Conservation (phyloP, 768 basidiomycete genomes). For the Dioszegia crocea region DNA sequence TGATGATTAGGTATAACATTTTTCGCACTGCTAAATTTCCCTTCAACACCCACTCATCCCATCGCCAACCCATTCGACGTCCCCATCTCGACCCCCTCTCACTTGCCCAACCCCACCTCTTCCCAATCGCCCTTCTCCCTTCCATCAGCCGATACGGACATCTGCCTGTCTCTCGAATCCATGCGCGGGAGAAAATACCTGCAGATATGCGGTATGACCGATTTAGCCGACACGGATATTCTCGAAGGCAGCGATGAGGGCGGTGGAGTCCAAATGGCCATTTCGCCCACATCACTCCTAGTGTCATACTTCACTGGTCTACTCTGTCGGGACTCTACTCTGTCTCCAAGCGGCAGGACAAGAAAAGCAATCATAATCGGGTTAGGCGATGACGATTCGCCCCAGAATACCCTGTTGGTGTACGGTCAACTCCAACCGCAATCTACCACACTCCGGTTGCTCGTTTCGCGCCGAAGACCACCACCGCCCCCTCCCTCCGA, state of each 20-base stretch:
- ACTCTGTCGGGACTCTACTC: slow-evolving; percentile 23
- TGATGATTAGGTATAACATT: slow-evolving; percentile 35
- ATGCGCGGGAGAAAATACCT: slow-evolving; percentile 46
- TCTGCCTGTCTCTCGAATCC: slow-evolving; percentile 47
- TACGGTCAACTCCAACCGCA: slow-evolving; percentile 38
- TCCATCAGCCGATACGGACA: slow-evolving; percentile 38
- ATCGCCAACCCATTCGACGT: slow-evolving; percentile 39
- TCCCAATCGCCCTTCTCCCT: slow-evolving; percentile 32
- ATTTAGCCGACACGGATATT: slow-evolving; percentile 32
- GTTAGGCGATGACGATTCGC: slow-evolving; percentile 44
- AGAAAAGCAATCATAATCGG: slow-evolving; percentile 37
- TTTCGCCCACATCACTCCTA: slow-evolving; percentile 29
- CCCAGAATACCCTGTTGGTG: slow-evolving; percentile 50
- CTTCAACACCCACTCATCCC: slow-evolving; percentile 22
- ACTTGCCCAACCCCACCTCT: neutral
- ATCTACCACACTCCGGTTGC: slow-evolving; percentile 12
- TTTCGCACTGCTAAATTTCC: slow-evolving; percentile 34
- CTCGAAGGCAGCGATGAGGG: slow-evolving; percentile 29
- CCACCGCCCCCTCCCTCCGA: slow-evolving; percentile 18
- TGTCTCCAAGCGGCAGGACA: slow-evolving; percentile 33
- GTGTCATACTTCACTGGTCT: slow-evolving; percentile 37
- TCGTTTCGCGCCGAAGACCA: slow-evolving; percentile 33
- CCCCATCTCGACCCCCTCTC: neutral
- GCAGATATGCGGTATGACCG: slow-evolving; percentile 35
- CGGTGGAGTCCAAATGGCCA: slow-evolving; percentile 36